Percentiles rank a stretch among this genome's conserved stretches.
phyloP scores from a whole-genome alignment of 768 basidiomycete species.

The Gymnopilus junonius region DNA sequence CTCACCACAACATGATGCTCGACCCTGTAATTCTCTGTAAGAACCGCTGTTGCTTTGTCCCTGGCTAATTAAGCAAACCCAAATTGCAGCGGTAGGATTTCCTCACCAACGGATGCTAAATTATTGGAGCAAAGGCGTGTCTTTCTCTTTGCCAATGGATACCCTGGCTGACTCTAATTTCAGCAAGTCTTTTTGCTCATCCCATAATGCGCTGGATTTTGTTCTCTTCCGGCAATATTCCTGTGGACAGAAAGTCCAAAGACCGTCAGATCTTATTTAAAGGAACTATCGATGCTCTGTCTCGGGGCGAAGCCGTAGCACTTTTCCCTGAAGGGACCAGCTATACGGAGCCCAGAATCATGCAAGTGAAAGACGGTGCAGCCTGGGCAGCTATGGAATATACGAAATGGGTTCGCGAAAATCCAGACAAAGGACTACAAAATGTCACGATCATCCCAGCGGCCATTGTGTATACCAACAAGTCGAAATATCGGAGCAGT shows the following conservation, averaged over 20 bases:
- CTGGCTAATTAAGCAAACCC: not conserved
- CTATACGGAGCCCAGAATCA: conserved; percentile 92
- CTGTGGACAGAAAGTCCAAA: conserved; percentile 93
- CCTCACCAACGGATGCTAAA: conserved; percentile 83
- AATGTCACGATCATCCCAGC: conserved; percentile 77
- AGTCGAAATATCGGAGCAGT: conserved; percentile 90
- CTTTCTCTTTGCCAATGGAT: conserved; percentile 4
- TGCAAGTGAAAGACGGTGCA: conserved; percentile 93
- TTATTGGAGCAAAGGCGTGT: conserved; percentile 92
- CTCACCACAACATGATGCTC: conserved; percentile 94
- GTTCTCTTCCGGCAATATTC: conserved; percentile 93
- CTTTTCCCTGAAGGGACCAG: conserved; percentile 94
- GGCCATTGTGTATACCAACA: conserved; percentile 94
- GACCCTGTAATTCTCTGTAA: conserved; percentile 84
- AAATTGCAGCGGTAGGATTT: conserved; percentile 69
- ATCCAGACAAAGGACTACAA: conserved; percentile 48
- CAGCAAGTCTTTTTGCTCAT: conserved; percentile 81
- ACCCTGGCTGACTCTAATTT: not conserved
- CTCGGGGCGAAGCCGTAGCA: conserved; percentile 82
- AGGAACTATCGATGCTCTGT: conserved; percentile 87
- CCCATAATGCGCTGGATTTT: conserved; percentile 76
- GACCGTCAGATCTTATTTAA: conserved; percentile 88
- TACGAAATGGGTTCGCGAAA: conserved; percentile 71
- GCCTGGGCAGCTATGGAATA: conserved; percentile 97
- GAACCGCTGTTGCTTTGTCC: conserved; percentile 32